Evolutionary conservation across 768 basidiomycete genomes (phyloP), one percentile per base, ranked within the genome.

Genomic region (Hemileccinum impolitum): DNA sequence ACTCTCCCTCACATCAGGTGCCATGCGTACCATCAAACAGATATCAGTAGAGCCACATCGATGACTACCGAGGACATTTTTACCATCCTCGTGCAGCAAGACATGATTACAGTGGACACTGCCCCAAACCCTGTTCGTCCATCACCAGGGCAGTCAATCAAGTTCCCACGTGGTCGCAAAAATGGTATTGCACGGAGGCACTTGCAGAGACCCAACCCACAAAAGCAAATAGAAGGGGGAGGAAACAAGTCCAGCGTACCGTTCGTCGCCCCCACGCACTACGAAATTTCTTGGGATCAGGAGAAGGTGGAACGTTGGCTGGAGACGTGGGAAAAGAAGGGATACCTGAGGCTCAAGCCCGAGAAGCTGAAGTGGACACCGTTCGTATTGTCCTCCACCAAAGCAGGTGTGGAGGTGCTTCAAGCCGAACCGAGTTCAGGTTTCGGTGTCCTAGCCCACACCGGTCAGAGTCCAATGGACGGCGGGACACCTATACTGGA

Each of bases 341-440:
- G 87, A 5, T 88, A 92, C 58, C 61, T 93, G 51, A 78, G 68
- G 55, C 72, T 91, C 49, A 81, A 79, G 56, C 85, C 93, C 1
- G 92, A 95, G 61, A 83, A 83, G 65, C 75, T 98, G 52, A 93
- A 91, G 62, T 99, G 95, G 90, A 94, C 85, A 53, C 95, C 95
- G 23, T 98, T 95, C 68, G 71, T 96, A 34, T 68, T 92, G 38
- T 74, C 84, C 6, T 72, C 79, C 45, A 69, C 65, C 37, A 66
- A 64, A 54, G 53, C 53, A 3, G 62, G 59, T n/a, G 62, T 52
- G 12, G 62, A 70, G 43, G 37, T 62, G 23, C 47, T 62, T 36
- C 68, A 68, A 39, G 30, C 46, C 35, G 56, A 58, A 32, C 30
- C 42, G 17, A 52, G 54, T 6, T 25, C 52, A 3, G 60, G 46